Base-by-base conservation (phyloP, 768 basidiomycete genomes). In the Lactarius deliciosus region DNA sequence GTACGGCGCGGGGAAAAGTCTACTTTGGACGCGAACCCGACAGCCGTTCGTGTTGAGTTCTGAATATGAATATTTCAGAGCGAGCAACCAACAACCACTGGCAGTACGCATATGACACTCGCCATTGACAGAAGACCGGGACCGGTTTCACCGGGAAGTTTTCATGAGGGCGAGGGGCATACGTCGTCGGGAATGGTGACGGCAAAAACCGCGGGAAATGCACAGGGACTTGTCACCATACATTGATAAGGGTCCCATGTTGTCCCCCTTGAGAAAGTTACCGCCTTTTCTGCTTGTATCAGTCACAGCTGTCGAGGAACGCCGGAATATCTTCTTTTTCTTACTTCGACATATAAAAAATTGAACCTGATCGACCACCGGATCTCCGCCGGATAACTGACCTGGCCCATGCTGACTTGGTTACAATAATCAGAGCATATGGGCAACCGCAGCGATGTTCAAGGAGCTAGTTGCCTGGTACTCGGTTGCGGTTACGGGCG, bases 161-260 rank as follows among this genome's bases (percentile, higher is more conserved):
- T 80, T 98, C 96, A 73, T 98, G 8, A 47, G 30, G 20, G 40
- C 18, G 30, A 22, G 16, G 16, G 41, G 68, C 30, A 68, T 50
- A 30, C 64, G 22, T 25, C 36, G 59, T 41, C 18, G 15, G 47
- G 9, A 25, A 10, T 0, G 20, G 15, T 6, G 38, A 40, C 15
- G 38, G 13, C 38, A 38, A 30, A 4, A 40, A 8, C 5, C 0
- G n/a, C 13, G 38, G 64, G 20, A 53, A 10, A 78, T 86, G 65
- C 54, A 96, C 95, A 0, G 89, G 90, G 73, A 96, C 71, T 92
- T 93, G 72, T 92, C 90, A 32, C 96, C 96, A 73, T 97, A 98
- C 70, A 99, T 93, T n/a, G 94, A 96, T 77, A 96, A 95, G 0
- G 89, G 86, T 1, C 96, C 97, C 1, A 96, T 98, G 41, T 96